A percentile compares a stretch with the other conserved stretches of the same genome.
These are phyloP conservation scores for Nepenthes alata DNA, from an alignment of 179 eudicot species.

Conservation along the genomic window DNA sequence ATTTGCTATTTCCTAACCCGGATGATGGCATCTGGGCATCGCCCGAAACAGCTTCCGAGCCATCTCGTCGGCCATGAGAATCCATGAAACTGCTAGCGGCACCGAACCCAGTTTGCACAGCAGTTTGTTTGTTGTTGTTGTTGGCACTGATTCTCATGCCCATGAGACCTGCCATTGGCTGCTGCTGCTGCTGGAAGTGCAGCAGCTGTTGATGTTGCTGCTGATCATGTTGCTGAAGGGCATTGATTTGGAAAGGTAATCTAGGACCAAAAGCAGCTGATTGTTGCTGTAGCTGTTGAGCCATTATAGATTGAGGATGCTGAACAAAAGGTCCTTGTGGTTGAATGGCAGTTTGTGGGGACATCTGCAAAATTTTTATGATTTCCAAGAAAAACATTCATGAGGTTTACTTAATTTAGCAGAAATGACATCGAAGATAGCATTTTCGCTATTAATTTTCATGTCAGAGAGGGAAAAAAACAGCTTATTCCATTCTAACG, in stretches of 20 bases:
- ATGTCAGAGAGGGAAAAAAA: neutral
- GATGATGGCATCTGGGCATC: conserved; percentile 22
- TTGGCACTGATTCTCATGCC: conserved; percentile 39
- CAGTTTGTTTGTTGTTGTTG: conserved; percentile 30
- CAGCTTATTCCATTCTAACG: neutral
- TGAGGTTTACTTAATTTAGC: neutral
- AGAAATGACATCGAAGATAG: no score
- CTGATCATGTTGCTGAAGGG: conserved; percentile 40
- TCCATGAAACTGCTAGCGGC: conserved; percentile 27
- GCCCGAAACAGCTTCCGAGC: conserved; percentile 25
- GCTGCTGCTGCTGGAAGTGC: conserved; percentile 34
- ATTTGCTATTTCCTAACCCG: conserved; percentile 3
- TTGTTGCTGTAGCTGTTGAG: conserved; percentile 61
- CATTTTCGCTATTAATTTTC: no score
- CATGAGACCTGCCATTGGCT: conserved; percentile 39
- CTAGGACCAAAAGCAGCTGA: conserved; percentile 33
- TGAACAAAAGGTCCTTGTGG: conserved; percentile 53
- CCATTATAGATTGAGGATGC: conserved; percentile 49
- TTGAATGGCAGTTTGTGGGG: conserved; percentile 54
- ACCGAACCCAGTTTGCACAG: conserved; percentile 22
- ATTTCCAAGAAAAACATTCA: neutral
- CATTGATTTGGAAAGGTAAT: conserved; percentile 34
- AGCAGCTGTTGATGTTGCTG: conserved; percentile 35
- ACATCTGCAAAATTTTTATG: conserved; percentile 28
- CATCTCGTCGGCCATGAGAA: conserved; percentile 37